phyloP scores from a whole-genome alignment of 768 basidiomycete genomes.

The Tulasnella sp. region DNA sequence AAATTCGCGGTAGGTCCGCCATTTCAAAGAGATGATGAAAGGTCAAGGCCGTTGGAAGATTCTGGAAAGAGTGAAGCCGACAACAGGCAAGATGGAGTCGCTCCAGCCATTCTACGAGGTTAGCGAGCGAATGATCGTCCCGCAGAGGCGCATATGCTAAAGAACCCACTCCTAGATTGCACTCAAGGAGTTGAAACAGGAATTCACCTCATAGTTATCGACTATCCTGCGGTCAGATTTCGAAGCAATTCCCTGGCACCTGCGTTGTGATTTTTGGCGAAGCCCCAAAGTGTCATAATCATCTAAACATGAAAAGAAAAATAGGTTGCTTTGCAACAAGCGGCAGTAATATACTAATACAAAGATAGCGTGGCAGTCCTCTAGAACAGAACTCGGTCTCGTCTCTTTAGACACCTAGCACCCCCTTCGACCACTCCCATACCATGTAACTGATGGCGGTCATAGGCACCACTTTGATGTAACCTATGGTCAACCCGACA shows the following conservation, averaged over 20 bases:
- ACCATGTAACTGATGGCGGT: constrained; percentile 85
- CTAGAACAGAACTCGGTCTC: not conserved
- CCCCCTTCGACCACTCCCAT: constrained; percentile 77
- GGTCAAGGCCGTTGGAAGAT: constrained; percentile 63
- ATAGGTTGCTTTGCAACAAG: not conserved
- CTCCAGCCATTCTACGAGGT: constrained; percentile 66
- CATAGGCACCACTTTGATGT: constrained; percentile 94
- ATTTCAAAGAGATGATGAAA: constrained; percentile 81
- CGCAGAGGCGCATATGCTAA: not conserved
- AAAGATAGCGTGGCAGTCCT: not conserved
- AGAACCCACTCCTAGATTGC: not conserved
- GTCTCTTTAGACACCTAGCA: constrained; percentile 39
- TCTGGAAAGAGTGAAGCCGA: constrained; percentile 64
- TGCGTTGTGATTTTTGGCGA: not conserved
- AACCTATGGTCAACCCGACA: constrained; percentile 86
- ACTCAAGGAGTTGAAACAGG: not conserved
- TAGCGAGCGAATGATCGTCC: constrained; percentile 31
- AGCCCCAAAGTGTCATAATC: not conserved
- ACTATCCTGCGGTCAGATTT: not conserved
- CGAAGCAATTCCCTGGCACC: not conserved
- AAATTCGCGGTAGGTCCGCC: constrained; percentile 56
- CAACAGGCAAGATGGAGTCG: constrained; percentile 55
- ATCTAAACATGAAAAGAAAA: not conserved
- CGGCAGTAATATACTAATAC: not conserved
- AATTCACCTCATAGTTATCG: not conserved